A percentile compares a stretch with the other conserved stretches of the same genome.
These are phyloP conservation scores for Thalassiosira exigua DNA, from an alignment of 352 stramenopile genomes.

Conservation along the genomic window DNA sequence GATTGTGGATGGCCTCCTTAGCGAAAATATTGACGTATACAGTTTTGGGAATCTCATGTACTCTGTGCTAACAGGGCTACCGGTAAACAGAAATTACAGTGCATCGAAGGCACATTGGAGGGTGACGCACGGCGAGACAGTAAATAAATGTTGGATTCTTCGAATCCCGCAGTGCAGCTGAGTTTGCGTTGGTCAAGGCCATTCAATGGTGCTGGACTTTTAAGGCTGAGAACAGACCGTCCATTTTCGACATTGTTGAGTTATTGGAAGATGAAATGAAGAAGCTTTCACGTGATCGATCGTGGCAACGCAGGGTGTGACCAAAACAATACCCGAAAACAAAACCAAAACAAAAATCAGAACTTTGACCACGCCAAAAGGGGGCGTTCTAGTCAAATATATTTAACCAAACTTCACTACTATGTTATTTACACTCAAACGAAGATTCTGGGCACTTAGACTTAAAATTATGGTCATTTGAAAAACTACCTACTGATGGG, in stretches of 20 bases:
- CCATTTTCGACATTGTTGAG: conserved; percentile 64
- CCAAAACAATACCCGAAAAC: too few relatives aligned
- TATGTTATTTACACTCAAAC: too few relatives aligned
- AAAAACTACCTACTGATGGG: too few relatives aligned
- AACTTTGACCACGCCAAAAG: too few relatives aligned
- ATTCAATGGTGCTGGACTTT: conserved; percentile 67
- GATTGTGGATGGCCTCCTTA: conserved; percentile 64
- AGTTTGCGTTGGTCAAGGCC: conserved; percentile 28
- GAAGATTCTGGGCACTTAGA: too few relatives aligned
- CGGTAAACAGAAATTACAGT: neutral
- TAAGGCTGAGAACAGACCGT: conserved; percentile 59
- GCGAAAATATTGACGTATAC: conserved; percentile 82
- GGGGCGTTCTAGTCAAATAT: too few relatives aligned
- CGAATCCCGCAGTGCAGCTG: too few relatives aligned
- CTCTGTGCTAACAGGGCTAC: conserved; percentile 62
- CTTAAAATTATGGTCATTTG: too few relatives aligned
- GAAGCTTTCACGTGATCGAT: neutral
- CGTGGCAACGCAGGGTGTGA: neutral
- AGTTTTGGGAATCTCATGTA: conserved; percentile 80
- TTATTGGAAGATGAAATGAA: neutral
- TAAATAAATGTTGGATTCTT: too few relatives aligned
- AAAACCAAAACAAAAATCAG: too few relatives aligned
- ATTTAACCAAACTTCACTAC: too few relatives aligned
- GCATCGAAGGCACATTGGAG: neutral
- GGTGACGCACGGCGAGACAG: neutral